These are phyloP conservation scores for Elongisporangium prolatum DNA, from an alignment of 352 stramenopile genomes.

Conservation along the genomic window DNA sequence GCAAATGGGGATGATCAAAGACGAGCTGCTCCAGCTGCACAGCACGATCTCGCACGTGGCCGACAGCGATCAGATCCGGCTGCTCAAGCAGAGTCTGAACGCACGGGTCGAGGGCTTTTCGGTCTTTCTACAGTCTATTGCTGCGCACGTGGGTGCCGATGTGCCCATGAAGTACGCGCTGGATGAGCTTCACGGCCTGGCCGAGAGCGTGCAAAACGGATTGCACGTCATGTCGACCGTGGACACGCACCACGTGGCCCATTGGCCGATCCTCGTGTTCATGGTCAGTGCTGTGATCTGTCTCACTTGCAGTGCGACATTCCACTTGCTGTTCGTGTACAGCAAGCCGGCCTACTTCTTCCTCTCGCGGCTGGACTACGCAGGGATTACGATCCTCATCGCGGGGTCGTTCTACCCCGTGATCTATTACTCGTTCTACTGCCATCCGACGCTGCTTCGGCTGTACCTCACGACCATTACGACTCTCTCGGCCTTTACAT, in stretches of 20 bases:
- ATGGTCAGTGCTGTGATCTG: slow-evolving; percentile 81
- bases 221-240: slow-evolving; percentile 66
- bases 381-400: slow-evolving; percentile 85
- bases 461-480: slow-evolving; percentile 68
- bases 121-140: slow-evolving; percentile 59
- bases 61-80: slow-evolving; percentile 46
- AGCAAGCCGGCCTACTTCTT: slow-evolving; percentile 70
- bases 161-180: slow-evolving; percentile 72
- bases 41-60: slow-evolving; percentile 41
- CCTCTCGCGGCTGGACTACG: slow-evolving; percentile 79
- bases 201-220: slow-evolving; percentile 76
- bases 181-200: slow-evolving; percentile 64
- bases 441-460: slow-evolving; percentile 55
- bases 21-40: slow-evolving; percentile 55
- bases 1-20: slow-evolving; percentile 63
- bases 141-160: slow-evolving; percentile 69
- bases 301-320: slow-evolving; percentile 74
- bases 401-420: slow-evolving; percentile 82
- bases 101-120: slow-evolving; percentile 66
- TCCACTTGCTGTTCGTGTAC: slow-evolving; percentile 84
- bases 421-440: slow-evolving; percentile 90
- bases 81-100: slow-evolving; percentile 50
- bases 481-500: slow-evolving; percentile 60
- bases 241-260: slow-evolving; percentile 66
- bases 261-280: slow-evolving; percentile 86